Conservation (phyloP, 371 early-diverging fungal genomes). For the Rhizopus microsporus region DNA sequence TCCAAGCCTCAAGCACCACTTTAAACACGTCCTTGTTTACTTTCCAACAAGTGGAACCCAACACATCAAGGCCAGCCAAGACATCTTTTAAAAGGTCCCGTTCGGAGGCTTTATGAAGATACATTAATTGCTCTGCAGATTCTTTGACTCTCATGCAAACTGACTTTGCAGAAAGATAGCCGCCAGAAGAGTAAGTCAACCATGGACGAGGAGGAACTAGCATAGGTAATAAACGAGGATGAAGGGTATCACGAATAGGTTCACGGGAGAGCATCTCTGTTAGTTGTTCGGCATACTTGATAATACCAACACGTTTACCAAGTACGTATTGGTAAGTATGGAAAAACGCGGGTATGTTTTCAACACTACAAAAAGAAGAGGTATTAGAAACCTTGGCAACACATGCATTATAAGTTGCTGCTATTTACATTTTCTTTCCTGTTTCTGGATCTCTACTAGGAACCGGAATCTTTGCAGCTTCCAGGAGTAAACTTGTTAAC, state of each 20-base stretch:
- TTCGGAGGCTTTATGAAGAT: slow-evolving; percentile 82
- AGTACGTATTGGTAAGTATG: slow-evolving; percentile 68
- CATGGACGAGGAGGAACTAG: slow-evolving; percentile 93
- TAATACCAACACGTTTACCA: slow-evolving; percentile 76
- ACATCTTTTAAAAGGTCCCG: slow-evolving; percentile 68
- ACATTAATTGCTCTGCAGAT: slow-evolving; percentile 74
- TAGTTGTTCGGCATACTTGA: slow-evolving; percentile 71
- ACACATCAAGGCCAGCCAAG: slow-evolving; percentile 83
- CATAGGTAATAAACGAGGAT: slow-evolving; percentile 92
- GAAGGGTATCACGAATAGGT: slow-evolving; percentile 63
- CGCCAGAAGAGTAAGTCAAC: slow-evolving; percentile 88
- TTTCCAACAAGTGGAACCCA: slow-evolving; percentile 90
- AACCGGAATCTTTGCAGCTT: slow-evolving; percentile 73
- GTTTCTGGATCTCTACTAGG: slow-evolving; percentile 60
- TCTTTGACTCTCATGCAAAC: slow-evolving; percentile 79
- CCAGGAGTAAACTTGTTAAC: slow-evolving; percentile 71
- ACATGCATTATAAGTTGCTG: neutral
- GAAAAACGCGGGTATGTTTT: slow-evolving; percentile 80
- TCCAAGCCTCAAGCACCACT: slow-evolving; percentile 87
- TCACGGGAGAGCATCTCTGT: slow-evolving; percentile 70
- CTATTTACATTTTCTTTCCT: slow-evolving; percentile 45
- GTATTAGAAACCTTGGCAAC: neutral
- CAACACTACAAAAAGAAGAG: slow-evolving; percentile 24
- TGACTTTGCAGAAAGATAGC: slow-evolving; percentile 78
- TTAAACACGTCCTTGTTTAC: slow-evolving; percentile 84